Evolutionary conservation across 148 eudicot genomes (phyloP), one percentile per base, ranked within the genome.

Genomic region (Camellia sinensis): DNA sequence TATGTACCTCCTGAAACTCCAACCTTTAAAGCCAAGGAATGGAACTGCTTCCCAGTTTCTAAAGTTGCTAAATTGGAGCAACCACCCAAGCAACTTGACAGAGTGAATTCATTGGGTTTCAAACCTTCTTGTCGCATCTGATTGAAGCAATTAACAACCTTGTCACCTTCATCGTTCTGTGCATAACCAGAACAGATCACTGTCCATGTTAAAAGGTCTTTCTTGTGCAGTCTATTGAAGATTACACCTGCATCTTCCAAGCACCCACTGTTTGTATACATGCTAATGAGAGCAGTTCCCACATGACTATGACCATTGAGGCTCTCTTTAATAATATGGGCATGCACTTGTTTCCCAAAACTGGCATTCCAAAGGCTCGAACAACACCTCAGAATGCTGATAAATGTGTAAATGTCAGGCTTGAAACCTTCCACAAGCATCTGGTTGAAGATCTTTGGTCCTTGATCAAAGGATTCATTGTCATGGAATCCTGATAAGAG

Each of bases 291-390:
- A 71, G 85, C 84, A 22, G 90, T 86, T 72, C 84, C 90, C 64
- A 84, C 67, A 22, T 75, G 79, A 15, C 50, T 8, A 53, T 83
- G 63, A 37, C 21, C 43, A 19, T 65, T 80, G 67, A 84, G 64
- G 15, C 54, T 74, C 6, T 56, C 83, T 76, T 88, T 88, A 12
- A 85, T 69, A 66, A 85, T 66, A 67, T 60, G 81, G 18, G 85
- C 78, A 83, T 88, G 90, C 19, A 88, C 79, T 83, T 88, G 90
- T 72, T 79, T 88, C 78, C 88, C 90, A 62, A 83, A 79, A 10
- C 54, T 46, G 52, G 78, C 7, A 74, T 85, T 65, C 12, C 41
- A 50, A 45, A 84, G 72, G 78, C 86, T 83, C 17, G 88, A 81
- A 83, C 88, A 88, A 79, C 63, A 83, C 78, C 88, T 80, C 56